Evolutionary conservation across 345 rosid genomes (phyloP).

Genomic region (Kernera saxatilis): DNA sequence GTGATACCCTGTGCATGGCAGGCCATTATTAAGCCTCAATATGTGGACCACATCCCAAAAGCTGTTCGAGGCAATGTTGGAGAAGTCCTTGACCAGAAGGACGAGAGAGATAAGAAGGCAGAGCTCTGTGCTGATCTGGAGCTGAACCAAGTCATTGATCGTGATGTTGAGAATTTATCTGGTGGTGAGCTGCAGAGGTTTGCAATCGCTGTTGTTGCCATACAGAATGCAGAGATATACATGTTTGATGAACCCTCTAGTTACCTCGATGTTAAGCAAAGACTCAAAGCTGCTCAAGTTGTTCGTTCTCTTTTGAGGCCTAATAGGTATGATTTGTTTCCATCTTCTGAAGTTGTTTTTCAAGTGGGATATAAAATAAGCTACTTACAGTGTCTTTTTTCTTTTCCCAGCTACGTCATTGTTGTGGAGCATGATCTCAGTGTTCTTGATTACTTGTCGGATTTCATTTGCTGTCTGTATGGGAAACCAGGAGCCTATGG

Average conservation of each 20-base stretch:
- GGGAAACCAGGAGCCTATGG: constrained; percentile 99
- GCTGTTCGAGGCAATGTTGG: constrained; percentile 96
- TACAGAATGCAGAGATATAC: constrained; percentile 97
- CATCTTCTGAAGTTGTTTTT: background rate
- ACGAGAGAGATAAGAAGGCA: constrained; percentile 72
- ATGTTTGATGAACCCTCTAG: constrained; percentile 99
- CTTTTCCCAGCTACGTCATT: constrained; percentile 74
- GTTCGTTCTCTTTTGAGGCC: constrained; percentile 84
- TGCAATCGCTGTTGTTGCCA: constrained; percentile 92
- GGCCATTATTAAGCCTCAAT: constrained; percentile 98
- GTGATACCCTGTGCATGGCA: constrained; percentile 20
- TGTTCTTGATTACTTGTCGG: constrained; percentile 93
- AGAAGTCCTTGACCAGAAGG: constrained; percentile 87
- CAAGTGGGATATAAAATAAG: background rate
- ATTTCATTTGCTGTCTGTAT: constrained; percentile 93
- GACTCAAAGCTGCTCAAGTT: constrained; percentile 98
- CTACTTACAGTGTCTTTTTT: background rate
- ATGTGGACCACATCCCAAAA: constrained; percentile 95
- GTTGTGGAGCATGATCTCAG: constrained; percentile 99
- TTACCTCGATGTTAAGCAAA: constrained; percentile 97
- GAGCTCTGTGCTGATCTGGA: constrained; percentile 79
- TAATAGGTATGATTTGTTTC: constrained; percentile 52
- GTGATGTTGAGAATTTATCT: constrained; percentile 85
- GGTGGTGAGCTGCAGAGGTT: constrained; percentile 99
- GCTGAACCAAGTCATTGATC: constrained; percentile 89